Base-by-base conservation (phyloP, 2,329 filamentous ascomycete genomes). In the Pyrenophora teres region DNA sequence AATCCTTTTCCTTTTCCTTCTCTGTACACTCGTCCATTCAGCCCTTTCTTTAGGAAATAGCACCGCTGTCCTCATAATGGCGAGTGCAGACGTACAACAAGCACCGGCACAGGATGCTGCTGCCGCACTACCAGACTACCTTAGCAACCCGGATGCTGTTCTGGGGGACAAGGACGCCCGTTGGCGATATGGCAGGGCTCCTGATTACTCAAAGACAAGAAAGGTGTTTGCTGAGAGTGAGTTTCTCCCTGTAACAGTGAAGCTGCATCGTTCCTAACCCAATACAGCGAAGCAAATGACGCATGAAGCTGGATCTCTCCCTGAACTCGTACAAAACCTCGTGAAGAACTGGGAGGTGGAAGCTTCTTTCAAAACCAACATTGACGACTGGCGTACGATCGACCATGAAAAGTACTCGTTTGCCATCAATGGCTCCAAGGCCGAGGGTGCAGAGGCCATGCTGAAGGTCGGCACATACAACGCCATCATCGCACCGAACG, bases 301-400 rank as follows among this genome's bases (percentile, higher is more conserved):
- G 62, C 86, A 88, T 68, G 71, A 73, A 39, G 76, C 83, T 3
- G 78, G 77, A 31, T 84, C 80, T 49, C 79, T 88, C 2, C 80
- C 82, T 12, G 73, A 80, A 41, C 79, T 88, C 4, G 85, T 88
- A 33, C 81, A 88, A 68, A 88, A 88, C 65, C 80, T 88, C 1
- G 85, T 88, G 65, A 88, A 88, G 75, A 88, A 88, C 69, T 88
- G 86, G 86, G 86, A 88, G 70, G 81, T 88, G 44, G 86, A 88
- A 69, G 86, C 86, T 0, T 87, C 83, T 0, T 87, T 86, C 80
- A 88, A 88, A 73, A 79, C 80, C 6, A 63, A 77, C 13, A 76
- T 87, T 8, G 62, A 73, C 3, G 83, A 88, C 71, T 88, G 86
- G 86, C 80, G 85, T 39, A 88, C 86, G 2, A 79, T 88, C 59